A percentile compares a stretch with the other conserved stretches of the same genome.
phyloP scores from a whole-genome alignment of 1,139 yeast genomes.

The Suhomyces bokatorum region DNA sequence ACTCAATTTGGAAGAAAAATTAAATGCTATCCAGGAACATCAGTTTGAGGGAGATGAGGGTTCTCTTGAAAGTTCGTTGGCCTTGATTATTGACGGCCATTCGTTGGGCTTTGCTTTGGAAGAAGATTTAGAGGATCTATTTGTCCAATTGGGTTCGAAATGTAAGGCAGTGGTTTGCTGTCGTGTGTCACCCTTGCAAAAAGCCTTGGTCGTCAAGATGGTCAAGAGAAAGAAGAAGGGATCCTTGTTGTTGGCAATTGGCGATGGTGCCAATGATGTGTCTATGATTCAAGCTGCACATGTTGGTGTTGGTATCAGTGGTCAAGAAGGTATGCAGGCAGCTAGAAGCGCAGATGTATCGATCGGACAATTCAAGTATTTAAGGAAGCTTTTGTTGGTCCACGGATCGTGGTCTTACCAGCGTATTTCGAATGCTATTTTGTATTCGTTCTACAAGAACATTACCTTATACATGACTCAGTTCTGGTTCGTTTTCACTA shows the following conservation, averaged over 20 bases:
- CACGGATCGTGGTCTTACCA: constrained; percentile 99
- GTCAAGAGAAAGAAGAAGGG: constrained; percentile 74
- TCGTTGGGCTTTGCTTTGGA: constrained; percentile 86
- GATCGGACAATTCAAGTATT: constrained; percentile 89
- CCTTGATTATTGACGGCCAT: constrained; percentile 91
- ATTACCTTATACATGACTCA: constrained; percentile 96
- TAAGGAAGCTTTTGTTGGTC: constrained; percentile 79
- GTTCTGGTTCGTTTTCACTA: constrained; percentile 94
- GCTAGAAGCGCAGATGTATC: constrained; percentile 98
- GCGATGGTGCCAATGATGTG: constrained; percentile 98
- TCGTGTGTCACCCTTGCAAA: constrained; percentile 96
- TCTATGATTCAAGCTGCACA: constrained; percentile 99
- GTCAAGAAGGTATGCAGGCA: constrained; percentile 99
- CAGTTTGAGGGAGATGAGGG: constrained; percentile 61
- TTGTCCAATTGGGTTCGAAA: constrained; percentile 75
- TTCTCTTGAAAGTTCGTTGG: constrained; percentile 67
- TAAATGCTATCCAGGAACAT: constrained; percentile 72
- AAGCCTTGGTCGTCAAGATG: constrained; percentile 91
- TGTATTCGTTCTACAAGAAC: constrained; percentile 94
- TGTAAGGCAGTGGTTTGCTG: constrained; percentile 96
- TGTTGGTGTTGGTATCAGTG: constrained; percentile 97
- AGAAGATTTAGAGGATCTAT: constrained; percentile 71
- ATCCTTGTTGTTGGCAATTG: constrained; percentile 84
- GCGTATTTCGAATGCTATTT: constrained; percentile 85
- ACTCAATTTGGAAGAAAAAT: constrained; percentile 69